A percentile compares a stretch with the other conserved stretches of the same genome.
Conservation (phyloP, 139 green algal species). For the Closterium sp. region DNA sequence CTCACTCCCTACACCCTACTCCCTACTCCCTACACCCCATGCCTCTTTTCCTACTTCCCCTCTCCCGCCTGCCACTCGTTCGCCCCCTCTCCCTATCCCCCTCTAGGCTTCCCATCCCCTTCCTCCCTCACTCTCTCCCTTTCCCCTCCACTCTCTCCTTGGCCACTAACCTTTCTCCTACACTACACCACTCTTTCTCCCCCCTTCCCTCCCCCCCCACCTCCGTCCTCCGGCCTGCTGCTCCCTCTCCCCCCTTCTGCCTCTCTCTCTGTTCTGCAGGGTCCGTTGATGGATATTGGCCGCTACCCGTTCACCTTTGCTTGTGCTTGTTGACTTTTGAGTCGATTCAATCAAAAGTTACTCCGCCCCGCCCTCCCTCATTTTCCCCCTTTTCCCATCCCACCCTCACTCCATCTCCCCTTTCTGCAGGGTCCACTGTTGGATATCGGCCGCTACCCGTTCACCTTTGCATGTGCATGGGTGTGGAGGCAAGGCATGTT, state of each 20-base stretch:
- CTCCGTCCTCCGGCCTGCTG: background rate
- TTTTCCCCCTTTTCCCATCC: too few relatives aligned
- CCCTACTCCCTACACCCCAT: too few relatives aligned
- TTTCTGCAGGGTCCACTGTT: constrained; percentile 25
- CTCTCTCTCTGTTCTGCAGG: background rate
- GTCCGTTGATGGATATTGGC: constrained; percentile 20
- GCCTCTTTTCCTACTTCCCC: too few relatives aligned
- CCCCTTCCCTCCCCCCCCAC: too few relatives aligned
- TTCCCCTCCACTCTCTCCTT: too few relatives aligned
- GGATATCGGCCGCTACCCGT: constrained; percentile 18
- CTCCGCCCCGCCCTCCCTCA: too few relatives aligned
- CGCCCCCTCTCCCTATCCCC: constrained; percentile 14
- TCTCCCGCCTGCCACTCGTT: too few relatives aligned
- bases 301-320: constrained; percentile 19
- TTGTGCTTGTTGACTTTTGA: constrained; percentile 1
- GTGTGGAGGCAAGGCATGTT: constrained; percentile 17
- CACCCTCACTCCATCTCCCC: background rate
- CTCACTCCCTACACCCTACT: too few relatives aligned
- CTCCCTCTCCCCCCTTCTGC: too few relatives aligned
- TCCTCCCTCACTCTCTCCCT: background rate
- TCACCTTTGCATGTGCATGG: constrained; percentile 14
- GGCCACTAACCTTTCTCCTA: too few relatives aligned
- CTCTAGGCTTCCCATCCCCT: too few relatives aligned
- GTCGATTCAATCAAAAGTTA: background rate
- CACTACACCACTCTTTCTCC: too few relatives aligned